A percentile compares a stretch with the other conserved stretches of the same genome.
Conservation (phyloP, 73 alveolate species). For the Symbiodinium natans region DNA sequence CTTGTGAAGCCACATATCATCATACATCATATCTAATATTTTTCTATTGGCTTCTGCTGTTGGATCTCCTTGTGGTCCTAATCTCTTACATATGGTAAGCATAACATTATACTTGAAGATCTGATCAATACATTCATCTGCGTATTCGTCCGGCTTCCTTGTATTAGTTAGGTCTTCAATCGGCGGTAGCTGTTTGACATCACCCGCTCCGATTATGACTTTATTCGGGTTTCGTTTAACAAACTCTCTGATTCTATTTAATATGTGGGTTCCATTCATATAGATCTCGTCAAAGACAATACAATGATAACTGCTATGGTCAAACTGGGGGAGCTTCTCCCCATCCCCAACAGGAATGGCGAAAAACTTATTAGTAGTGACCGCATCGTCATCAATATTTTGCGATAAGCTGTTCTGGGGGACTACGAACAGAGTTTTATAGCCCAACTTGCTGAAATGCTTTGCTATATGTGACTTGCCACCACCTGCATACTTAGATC, state of each 20-base stretch:
- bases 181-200: slow-evolving; percentile 5
- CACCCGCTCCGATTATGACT: slow-evolving; percentile 11
- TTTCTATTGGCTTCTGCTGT: background rate
- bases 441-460: background rate
- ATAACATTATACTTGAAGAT: background rate
- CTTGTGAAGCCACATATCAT: background rate
- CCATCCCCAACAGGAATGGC: background rate
- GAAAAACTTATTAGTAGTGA: background rate
- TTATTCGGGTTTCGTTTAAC: background rate
- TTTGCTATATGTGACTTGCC: slow-evolving; percentile 17
- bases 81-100: background rate
- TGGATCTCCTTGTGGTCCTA: background rate
- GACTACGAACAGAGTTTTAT: background rate
- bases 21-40: background rate
- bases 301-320: background rate
- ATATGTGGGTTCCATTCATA: background rate
- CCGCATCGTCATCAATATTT: background rate
- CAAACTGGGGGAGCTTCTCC: slow-evolving; percentile 18
- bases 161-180: background rate
- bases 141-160: background rate
- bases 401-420: slow-evolving; percentile 19
- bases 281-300: slow-evolving; percentile 7
- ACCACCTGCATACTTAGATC: background rate
- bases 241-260: background rate
- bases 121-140: background rate